Evolutionary conservation across 2,329 filamentous ascomycete species (phyloP), one percentile per base, ranked within the genome.

Genomic region (Nectriaceae sp.): DNA sequence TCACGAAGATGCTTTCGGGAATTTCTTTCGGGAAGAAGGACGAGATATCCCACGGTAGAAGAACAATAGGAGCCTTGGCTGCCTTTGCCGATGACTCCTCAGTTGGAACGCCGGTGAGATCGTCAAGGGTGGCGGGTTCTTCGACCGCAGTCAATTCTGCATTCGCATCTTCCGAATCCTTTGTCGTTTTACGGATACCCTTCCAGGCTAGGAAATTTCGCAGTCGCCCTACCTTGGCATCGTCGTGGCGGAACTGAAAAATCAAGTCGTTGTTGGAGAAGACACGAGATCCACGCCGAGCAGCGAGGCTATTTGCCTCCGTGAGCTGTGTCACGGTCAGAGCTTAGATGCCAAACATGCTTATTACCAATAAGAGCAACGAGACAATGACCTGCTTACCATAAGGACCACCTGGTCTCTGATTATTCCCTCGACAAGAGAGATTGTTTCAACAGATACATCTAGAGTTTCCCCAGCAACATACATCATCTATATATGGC

Each of bases 171-270:
- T 97, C 92, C 1, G 87, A 89, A 67, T 97, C 93, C 65, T 96
- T 96, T 61, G 95, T 92, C 60, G 91, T 95, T 71, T 96, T 96
- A 42, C 93, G 88, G 16, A 97, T 91, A 66, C 96, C 92, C 72
- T 97, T 97, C 94, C 94, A 97, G 1, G 90, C 94, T 2, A 99
- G 80, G 64, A 97, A 97, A 3, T 90, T 96, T 21, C 90, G 88
- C 2, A 99, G 82, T 1, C 94, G 89, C 0, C 90, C 96, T 29
- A 97, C 90, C 67, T 97, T 97, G 50, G 92, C 89, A 57, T 89
- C 88, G 72, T 99, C 93, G 68, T 97, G 91, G 44, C 94, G 89
- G 67, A 97, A 96, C 52, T 95, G 84, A 72, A 97, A 96, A 65
- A 96, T 94, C 15, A 96, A 81, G 63, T 96, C 92, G 69, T 93